A percentile compares a stretch with the other conserved stretches of the same genome.
These are phyloP conservation scores for Aspergillus taichungensis DNA, from an alignment of 495 filamentous ascomycete genomes.

Conservation along the genomic window DNA sequence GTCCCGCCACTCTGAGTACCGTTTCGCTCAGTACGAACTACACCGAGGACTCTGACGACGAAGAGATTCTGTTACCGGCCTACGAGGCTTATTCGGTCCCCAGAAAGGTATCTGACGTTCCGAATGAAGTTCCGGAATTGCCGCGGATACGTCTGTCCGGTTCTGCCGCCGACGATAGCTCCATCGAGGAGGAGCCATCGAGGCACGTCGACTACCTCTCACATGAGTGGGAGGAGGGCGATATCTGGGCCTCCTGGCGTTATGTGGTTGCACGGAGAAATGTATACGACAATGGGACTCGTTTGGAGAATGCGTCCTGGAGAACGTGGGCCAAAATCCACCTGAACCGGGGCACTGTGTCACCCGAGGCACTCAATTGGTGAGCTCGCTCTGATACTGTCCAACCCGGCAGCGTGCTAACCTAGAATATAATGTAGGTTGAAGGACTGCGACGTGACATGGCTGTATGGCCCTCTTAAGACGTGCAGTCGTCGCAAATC, in stretches of 20 bases:
- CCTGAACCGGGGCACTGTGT: slow-evolving; percentile 74
- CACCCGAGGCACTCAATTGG: slow-evolving; percentile 87
- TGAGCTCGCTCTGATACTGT: slow-evolving; percentile 30
- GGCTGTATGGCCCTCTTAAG: slow-evolving; percentile 92
- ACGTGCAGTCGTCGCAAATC: slow-evolving; percentile 42
- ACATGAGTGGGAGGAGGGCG: slow-evolving; percentile 91
- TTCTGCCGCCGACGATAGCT: slow-evolving; percentile 72
- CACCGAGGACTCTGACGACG: slow-evolving; percentile 44
- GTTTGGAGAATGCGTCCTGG: slow-evolving; percentile 96
- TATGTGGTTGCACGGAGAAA: slow-evolving; percentile 73
- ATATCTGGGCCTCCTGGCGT: slow-evolving; percentile 96
- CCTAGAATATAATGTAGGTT: slow-evolving; percentile 47
- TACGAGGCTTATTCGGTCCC: slow-evolving; percentile 40
- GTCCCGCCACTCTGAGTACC: slow-evolving; percentile 55
- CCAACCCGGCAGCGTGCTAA: slow-evolving; percentile 10
- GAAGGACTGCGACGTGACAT: slow-evolving; percentile 95
- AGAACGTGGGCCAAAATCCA: slow-evolving; percentile 94
- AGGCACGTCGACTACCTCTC: slow-evolving; percentile 95
- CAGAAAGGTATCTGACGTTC: slow-evolving; percentile 10
- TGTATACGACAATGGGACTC: slow-evolving; percentile 68
- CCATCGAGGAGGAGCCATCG: slow-evolving; percentile 67
- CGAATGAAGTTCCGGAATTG: slow-evolving; percentile 14
- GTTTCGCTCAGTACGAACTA: slow-evolving; percentile 50
- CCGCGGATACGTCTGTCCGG: slow-evolving; percentile 11
- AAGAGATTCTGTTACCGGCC: slow-evolving; percentile 48